Evolutionary conservation across 108 stramenopile species (phyloP), one percentile per base, ranked within the genome.

Genomic region (Cyclostephanos invisitatus): DNA sequence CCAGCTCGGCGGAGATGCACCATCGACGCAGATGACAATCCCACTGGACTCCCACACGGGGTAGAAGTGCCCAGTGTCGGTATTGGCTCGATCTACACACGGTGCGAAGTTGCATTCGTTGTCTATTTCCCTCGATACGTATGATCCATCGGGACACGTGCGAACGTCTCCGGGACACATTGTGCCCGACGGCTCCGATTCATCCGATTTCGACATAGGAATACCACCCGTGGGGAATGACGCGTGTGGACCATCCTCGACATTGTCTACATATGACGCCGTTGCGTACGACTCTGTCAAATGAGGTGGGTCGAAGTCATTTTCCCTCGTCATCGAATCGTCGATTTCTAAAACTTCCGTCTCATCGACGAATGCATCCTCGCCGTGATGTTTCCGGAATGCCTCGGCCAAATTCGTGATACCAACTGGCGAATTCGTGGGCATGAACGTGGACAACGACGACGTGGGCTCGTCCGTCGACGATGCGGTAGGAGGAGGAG

Each of bases 41-140:
- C 78, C 78, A 48, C 50, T 59, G 7, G 49, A 22, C 17, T 57
- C 72, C 78, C 78, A 80, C 20, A 73, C 53, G 27, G 78, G 78
- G 20, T 49, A 80, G 55, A 44, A 80, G 50, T 60, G 17, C 22
- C 50, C 49, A 25, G 65, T 35, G 63, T 53, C 55, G 25, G 20
- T 21, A 40, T 8, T 8, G 40, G 40, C 40, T 7, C 27, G 22
- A 21, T 56, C 48, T 21, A 60, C 60, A 54, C 67, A 72, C 14
- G 71, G 0, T 49, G 32, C 51, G 28, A 77, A 59, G 12, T 77
- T 42, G 15, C 63, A 61, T 21, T 24, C 66, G 53, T 49, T 71
- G 9, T 44, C 36, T 10, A 29, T 38, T 22, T 64, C 44, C 3
- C 48, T 60, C 7, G 51, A 59, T 20, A 69, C 48, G 35, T 62